A percentile compares a stretch with the other conserved stretches of the same genome.
These are phyloP conservation scores for Salix brachista DNA, from an alignment of 345 rosid species.

Conservation along the genomic window DNA sequence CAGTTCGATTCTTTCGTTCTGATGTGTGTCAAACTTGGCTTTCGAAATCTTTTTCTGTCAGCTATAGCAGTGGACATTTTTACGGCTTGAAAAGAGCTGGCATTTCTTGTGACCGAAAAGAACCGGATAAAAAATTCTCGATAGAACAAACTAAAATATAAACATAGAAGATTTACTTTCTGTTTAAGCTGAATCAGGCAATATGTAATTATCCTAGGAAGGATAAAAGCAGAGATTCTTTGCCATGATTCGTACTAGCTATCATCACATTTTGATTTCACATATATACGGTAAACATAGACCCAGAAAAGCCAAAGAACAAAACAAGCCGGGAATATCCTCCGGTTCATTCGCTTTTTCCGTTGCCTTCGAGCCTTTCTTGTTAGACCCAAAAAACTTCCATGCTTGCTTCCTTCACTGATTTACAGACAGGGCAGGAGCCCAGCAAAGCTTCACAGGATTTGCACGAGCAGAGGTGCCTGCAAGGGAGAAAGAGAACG, in stretches of 20 bases:
- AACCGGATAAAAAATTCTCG: background rate
- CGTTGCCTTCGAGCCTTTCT: background rate
- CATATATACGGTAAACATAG: background rate
- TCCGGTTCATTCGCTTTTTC: too few species aligned
- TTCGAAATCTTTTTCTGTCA: slow-evolving; percentile 17
- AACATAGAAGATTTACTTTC: background rate
- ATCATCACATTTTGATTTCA: background rate
- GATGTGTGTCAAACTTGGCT: slow-evolving; percentile 1
- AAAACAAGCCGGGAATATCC: background rate
- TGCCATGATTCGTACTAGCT: background rate
- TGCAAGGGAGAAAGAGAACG: slow-evolving; percentile 55
- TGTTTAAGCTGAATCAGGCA: slow-evolving; percentile 12
- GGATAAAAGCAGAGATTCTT: background rate
- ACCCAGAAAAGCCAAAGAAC: background rate
- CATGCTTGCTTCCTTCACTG: slow-evolving; percentile 49
- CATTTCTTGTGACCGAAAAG: background rate
- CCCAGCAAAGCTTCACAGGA: slow-evolving; percentile 42
- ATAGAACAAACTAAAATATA: background rate
- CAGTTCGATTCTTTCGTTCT: slow-evolving; percentile 11
- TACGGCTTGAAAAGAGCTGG: slow-evolving; percentile 17
- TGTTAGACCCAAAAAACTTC: slow-evolving; percentile 39
- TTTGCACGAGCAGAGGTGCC: slow-evolving; percentile 61
- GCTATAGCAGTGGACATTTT: background rate
- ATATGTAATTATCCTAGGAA: background rate
- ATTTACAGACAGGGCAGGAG: slow-evolving; percentile 54